phyloP scores from a whole-genome alignment of 768 basidiomycete species.

The Rhodotorula sphaerocarpa region DNA sequence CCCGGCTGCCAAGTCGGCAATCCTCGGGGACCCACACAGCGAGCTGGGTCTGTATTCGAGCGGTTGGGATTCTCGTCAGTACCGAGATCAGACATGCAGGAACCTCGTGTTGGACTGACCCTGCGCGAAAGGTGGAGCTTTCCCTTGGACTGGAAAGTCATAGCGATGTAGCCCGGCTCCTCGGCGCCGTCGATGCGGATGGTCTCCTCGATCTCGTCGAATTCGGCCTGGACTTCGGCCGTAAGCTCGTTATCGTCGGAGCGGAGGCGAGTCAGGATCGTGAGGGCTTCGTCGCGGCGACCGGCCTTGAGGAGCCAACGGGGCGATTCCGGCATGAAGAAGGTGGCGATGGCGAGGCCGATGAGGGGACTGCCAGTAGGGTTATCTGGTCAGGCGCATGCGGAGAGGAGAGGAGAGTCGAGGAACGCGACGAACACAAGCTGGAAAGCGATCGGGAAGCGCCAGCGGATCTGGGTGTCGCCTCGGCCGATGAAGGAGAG shows the following conservation, averaged over 20 bases:
- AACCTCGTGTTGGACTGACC: not conserved
- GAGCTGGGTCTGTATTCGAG: not conserved
- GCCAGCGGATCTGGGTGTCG: conserved; percentile 24
- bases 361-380: conserved; percentile 9
- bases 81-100: too few relatives aligned
- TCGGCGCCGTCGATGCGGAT: not conserved
- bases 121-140: conserved; percentile 2
- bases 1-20: too few relatives aligned
- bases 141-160: not conserved
- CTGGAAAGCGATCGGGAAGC: conserved; percentile 38
- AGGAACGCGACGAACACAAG: conserved; percentile 17
- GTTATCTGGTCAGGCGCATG: too few relatives aligned
- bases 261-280: conserved; percentile 1
- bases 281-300: not conserved
- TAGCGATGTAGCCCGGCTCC: conserved; percentile 2
- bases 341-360: conserved; percentile 21
- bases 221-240: not conserved
- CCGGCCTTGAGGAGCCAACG: conserved; percentile 39
- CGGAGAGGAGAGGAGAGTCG: too few relatives aligned
- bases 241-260: not conserved
- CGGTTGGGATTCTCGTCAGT: too few relatives aligned
- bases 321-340: conserved; percentile 38
- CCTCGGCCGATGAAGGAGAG: conserved; percentile 13
- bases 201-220: conserved; percentile 4
- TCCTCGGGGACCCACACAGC: not conserved